These are phyloP conservation scores for Hanseniaspora meyeri DNA, from an alignment of 805 yeast species.

Conservation along the genomic window DNA sequence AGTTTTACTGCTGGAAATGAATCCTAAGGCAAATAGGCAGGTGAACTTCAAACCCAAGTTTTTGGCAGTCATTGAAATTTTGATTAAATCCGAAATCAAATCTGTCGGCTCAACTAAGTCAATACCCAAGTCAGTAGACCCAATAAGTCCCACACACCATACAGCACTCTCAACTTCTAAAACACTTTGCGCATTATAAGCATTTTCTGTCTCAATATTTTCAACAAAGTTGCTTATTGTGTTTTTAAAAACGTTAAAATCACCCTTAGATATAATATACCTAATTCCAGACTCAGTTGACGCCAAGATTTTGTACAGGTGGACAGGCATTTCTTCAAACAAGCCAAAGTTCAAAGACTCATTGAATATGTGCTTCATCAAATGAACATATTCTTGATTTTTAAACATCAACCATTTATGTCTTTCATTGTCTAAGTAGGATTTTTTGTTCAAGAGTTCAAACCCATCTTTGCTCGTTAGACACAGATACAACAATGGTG, in stretches of 20 bases:
- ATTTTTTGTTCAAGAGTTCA: slow-evolving; percentile 43
- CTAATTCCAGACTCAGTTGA: slow-evolving; percentile 70
- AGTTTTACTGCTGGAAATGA: slow-evolving; percentile 56
- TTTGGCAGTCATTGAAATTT: slow-evolving; percentile 35
- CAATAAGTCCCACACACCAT: slow-evolving; percentile 82
- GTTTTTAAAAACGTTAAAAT: slow-evolving; percentile 32
- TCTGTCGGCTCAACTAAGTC: slow-evolving; percentile 42
- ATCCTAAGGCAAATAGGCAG: slow-evolving; percentile 66
- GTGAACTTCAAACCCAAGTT: slow-evolving; percentile 60
- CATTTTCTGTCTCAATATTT: slow-evolving; percentile 19
- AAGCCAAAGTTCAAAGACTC: slow-evolving; percentile 6
- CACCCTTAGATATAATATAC: slow-evolving; percentile 42
- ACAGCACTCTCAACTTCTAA: slow-evolving; percentile 55
- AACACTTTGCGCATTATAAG: slow-evolving; percentile 25
- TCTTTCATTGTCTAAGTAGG: slow-evolving; percentile 55
- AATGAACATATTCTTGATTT: slow-evolving; percentile 36
- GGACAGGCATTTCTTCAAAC: slow-evolving; percentile 36
- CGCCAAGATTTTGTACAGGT: slow-evolving; percentile 70
- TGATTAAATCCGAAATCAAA: slow-evolving; percentile 41
- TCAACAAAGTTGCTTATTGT: slow-evolving; percentile 27
- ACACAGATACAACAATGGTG: slow-evolving; percentile 49
- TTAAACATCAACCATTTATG: slow-evolving; percentile 48
- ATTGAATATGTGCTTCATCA: slow-evolving; percentile 30
- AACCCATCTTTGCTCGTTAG: slow-evolving; percentile 61
- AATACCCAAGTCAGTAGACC: slow-evolving; percentile 60